Percentiles rank a stretch among this genome's conserved stretches.
Evolutionary conservation across 78 protist species (phyloP).

Genomic region (slime mould (Dictyostelium discoideum)): dicty_2.7 NC_007088.5:1457501-1458000

Average conservation of each 20-base stretch:
- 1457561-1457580: slow-evolving; percentile 16
- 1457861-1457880: slow-evolving; percentile 64
- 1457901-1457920: slow-evolving; percentile 22
- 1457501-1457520: slow-evolving; percentile 44
- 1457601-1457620: slow-evolving; percentile 2
- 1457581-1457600: background rate
- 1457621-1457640: background rate
- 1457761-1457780: slow-evolving; percentile 49
- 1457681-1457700: background rate
- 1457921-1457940: slow-evolving; percentile 27
- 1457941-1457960: slow-evolving; percentile 13
- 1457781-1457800: slow-evolving; percentile 37
- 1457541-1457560: background rate
- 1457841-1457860: slow-evolving; percentile 71
- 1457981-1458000: slow-evolving; percentile 51
- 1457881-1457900: background rate
- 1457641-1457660: background rate
- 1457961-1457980: slow-evolving; percentile 42
- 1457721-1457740: slow-evolving; percentile 54
- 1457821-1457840: slow-evolving; percentile 61
- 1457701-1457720: background rate
- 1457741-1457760: slow-evolving; percentile 73
- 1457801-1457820: slow-evolving; percentile 26
- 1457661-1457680: background rate
- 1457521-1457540: slow-evolving; percentile 44